Percentiles rank a stretch among this genome's conserved stretches.
Evolutionary conservation across 2,329 filamentous ascomycete genomes (phyloP).

Genomic region (Hymenoscyphus infarciens): DNA sequence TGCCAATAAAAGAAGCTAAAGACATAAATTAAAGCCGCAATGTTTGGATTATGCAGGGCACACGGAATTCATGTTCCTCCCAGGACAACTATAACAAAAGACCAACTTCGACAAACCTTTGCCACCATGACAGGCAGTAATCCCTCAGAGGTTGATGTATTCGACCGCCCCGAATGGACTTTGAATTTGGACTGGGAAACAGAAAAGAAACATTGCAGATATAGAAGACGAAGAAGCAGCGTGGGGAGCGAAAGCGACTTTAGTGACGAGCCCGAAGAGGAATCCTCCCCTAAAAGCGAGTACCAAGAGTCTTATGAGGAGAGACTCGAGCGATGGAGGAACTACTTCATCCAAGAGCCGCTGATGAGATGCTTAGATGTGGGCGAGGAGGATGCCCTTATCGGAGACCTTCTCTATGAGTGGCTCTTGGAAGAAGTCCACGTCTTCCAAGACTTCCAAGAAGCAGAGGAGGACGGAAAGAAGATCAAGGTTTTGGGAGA

Average conservation of each 20-base stretch:
- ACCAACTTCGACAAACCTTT: not conserved
- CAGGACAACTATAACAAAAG: not conserved
- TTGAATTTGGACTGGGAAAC: not conserved
- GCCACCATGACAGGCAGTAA: not conserved
- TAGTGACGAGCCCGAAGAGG: not conserved
- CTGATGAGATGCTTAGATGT: conserved; percentile 20
- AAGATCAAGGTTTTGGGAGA: not conserved
- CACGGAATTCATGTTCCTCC: not conserved
- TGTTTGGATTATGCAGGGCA: not conserved
- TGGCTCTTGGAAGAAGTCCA: conserved; percentile 18
- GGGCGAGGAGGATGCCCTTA: not conserved
- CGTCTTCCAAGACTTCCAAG: not conserved
- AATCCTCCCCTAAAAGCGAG: not conserved
- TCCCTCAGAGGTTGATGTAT: not conserved
- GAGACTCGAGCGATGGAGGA: conserved; percentile 18
- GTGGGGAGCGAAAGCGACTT: not conserved
- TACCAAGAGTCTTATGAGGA: conserved; percentile 14
- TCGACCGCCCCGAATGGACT: not conserved
- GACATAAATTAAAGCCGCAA: not conserved
- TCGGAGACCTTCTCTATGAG: conserved; percentile 11
- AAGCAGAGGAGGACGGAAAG: conserved; percentile 1
- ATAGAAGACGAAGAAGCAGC: not conserved
- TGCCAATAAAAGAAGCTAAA: not conserved
- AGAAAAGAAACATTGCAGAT: not conserved
- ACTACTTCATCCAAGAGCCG: conserved; percentile 19